These are phyloP conservation scores for Nicotiana tomentosiformis DNA, from an alignment of 257 asterid species.

Conservation along the genomic window DNA sequence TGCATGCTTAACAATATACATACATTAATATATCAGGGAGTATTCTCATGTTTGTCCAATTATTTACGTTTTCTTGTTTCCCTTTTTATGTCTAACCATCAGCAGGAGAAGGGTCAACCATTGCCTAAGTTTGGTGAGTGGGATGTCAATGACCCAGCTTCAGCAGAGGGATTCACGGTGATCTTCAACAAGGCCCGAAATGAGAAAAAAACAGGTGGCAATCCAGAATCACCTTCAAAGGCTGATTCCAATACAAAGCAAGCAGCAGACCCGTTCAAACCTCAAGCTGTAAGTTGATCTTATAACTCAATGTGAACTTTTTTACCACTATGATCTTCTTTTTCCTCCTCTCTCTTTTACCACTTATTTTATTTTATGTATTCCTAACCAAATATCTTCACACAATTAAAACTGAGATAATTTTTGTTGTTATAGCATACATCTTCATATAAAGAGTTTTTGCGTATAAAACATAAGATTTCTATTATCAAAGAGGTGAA, in stretches of 20 bases:
- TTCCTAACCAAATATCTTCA: not conserved
- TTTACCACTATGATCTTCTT: not conserved
- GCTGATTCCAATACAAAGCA: conserved; percentile 36
- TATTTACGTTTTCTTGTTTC: not conserved
- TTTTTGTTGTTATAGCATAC: not conserved
- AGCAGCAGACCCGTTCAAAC: conserved; percentile 62
- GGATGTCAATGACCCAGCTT: conserved; percentile 97
- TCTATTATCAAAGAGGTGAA: not conserved
- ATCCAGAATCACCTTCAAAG: conserved; percentile 79
- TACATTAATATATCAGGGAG: not conserved
- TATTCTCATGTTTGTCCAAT: not conserved
- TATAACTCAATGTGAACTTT: not conserved
- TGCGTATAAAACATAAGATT: not conserved
- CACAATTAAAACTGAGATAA: not conserved
- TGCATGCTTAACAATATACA: not conserved
- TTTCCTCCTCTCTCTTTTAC: not conserved
- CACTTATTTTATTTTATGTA: not conserved
- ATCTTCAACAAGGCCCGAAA: conserved; percentile 93
- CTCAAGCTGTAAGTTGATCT: conserved; percentile 65
- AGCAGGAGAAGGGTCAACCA: conserved; percentile 88
- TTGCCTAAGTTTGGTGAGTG: conserved; percentile 98
- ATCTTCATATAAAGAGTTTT: not conserved
- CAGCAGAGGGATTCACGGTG: conserved; percentile 96
- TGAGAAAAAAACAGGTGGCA: conserved; percentile 93
- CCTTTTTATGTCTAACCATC: not conserved